Evolutionary conservation across 768 basidiomycete genomes (phyloP).

Genomic region (Suillus fuscotomentosus): DNA sequence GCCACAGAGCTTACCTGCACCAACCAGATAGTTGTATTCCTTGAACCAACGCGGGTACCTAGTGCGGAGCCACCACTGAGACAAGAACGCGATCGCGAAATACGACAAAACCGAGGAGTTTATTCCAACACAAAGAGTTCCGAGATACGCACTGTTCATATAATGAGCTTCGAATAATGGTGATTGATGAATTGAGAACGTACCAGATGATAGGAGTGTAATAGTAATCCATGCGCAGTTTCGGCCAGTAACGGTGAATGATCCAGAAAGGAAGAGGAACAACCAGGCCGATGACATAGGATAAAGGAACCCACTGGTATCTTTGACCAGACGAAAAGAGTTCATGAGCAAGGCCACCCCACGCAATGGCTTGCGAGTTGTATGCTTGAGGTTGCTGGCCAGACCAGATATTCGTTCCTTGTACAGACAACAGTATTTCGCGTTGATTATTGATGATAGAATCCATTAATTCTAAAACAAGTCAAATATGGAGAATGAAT

Average conservation of each 20-base stretch:
- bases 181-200: not conserved
- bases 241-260: conserved; percentile 34
- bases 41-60: conserved; percentile 36
- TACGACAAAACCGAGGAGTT: conserved; percentile 23
- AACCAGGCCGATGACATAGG: conserved; percentile 30
- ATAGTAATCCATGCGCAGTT: conserved; percentile 21
- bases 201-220: conserved; percentile 32
- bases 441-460: conserved; percentile 51
- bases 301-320: conserved; percentile 41
- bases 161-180: not conserved
- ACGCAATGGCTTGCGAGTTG: conserved; percentile 35
- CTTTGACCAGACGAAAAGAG: conserved; percentile 30
- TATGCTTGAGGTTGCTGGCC: conserved; percentile 30
- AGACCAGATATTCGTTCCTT: conserved; percentile 46
- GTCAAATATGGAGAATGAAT: not conserved
- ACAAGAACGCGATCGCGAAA: conserved; percentile 27
- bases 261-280: conserved; percentile 43
- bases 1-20: conserved; percentile 38
- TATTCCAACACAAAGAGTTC: conserved; percentile 20
- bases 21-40: conserved; percentile 36
- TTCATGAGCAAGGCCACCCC: conserved; percentile 37
- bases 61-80: conserved; percentile 38
- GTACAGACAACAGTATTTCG: conserved; percentile 48
- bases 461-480: conserved; percentile 52
- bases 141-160: conserved; percentile 8